Evolutionary conservation across 768 basidiomycete species (phyloP), one percentile per base, ranked within the genome.

Genomic region (Filobasidium floriforme): DNA sequence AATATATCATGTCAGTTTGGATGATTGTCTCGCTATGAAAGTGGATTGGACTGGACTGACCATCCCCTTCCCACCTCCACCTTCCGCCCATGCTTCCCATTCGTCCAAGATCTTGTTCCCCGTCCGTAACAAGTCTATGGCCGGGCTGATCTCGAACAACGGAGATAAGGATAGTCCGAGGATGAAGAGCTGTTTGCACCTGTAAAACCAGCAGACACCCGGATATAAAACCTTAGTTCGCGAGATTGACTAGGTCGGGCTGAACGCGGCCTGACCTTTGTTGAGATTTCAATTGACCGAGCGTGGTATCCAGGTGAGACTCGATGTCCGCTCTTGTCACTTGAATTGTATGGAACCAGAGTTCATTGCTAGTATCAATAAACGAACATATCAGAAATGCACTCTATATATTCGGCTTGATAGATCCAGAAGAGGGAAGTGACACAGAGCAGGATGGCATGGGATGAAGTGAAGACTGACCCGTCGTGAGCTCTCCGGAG

Each of bases 331-430:
- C 43, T 26, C 66, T 63, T 7, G 76, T 65, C 24, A 78, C 68
- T 24, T 71, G 69, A 28, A 78, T 74, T 0, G 77, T 76, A 24
- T 76, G 71, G 57, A 77, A 72, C 76, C 76, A 78, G 54, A 75
- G 72, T 28, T 73, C 68, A 32, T 73, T 70, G 7, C 76, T 77
- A 49, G 5, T 49, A 22, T n/a, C n/a, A n/a, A n/a, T n/a, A n/a
- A n/a, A n/a, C n/a, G n/a, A n/a, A n/a, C n/a, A 14, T 15, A 15
- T 3, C 46, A 22, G 46, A 22, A 18, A 18, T 12, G 46, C 15
- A 14, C 40, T 19, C 22, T 7, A 62, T 4, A 19, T n/a, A 15
- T 15, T 32, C n/a, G 14, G 26, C n/a, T 11, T 10, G 18, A 12
- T 15, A 32, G 28, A 1, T 15, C n/a, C 49, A 54, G 41, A 46